phyloP scores from a whole-genome alignment of 352 stramenopile species.

The Globisporangium viniferum region DNA sequence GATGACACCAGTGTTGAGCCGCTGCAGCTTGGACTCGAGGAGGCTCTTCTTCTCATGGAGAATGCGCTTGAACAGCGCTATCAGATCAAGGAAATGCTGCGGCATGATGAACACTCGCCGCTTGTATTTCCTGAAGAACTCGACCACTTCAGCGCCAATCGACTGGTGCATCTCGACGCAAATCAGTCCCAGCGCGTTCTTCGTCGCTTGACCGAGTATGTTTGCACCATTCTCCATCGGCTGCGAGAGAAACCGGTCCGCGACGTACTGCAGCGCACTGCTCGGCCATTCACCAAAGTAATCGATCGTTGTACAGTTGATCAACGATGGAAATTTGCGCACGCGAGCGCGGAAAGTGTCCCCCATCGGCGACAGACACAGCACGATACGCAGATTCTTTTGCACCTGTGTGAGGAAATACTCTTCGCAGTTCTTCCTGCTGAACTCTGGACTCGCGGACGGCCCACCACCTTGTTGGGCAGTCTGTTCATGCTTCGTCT shows the following conservation, averaged over 20 bases:
- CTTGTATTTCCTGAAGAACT: conserved; percentile 35
- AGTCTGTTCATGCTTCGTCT: not conserved
- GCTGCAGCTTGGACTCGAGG: conserved; percentile 46
- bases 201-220: conserved; percentile 12
- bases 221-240: not conserved
- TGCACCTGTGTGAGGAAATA: conserved; percentile 82
- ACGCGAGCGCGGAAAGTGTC: conserved; percentile 82
- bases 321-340: conserved; percentile 89
- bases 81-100: conserved; percentile 89
- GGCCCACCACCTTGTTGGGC: too few species aligned
- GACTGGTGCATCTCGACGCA: conserved; percentile 62
- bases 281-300: conserved; percentile 93
- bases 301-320: conserved; percentile 94
- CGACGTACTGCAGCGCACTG: conserved; percentile 82
- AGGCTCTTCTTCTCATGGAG: conserved; percentile 47
- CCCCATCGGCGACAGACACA: conserved; percentile 86
- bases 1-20: conserved; percentile 57
- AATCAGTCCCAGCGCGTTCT: conserved; percentile 30
- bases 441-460: conserved; percentile 23
- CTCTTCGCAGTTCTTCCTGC: conserved; percentile 67
- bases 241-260: conserved; percentile 52
- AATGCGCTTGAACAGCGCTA: conserved; percentile 82
- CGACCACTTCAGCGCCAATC: conserved; percentile 14
- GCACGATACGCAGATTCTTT: conserved; percentile 87
- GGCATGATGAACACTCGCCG: conserved; percentile 67